A percentile compares a stretch with the other conserved stretches of the same genome.
These are phyloP conservation scores for Pouteria glomerata DNA, from an alignment of 148 eudicot species.

Conservation along the genomic window DNA sequence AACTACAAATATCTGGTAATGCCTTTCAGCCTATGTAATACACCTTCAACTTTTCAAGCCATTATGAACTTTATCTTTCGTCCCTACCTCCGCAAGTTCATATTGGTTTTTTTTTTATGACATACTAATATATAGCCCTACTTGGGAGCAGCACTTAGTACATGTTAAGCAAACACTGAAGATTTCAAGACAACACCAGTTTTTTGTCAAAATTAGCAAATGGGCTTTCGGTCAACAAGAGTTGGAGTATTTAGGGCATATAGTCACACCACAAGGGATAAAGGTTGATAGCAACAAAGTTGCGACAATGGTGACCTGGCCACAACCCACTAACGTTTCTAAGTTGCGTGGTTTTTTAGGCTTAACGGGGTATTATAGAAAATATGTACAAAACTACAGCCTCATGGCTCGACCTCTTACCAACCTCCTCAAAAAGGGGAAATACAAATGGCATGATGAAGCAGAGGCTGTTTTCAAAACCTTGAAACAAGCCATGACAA, in stretches of 20 bases:
- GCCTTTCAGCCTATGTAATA: background rate
- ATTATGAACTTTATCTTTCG: background rate
- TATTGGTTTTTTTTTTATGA: background rate
- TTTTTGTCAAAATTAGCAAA: background rate
- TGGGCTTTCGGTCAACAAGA: background rate
- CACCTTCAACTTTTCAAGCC: background rate
- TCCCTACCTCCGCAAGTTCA: background rate
- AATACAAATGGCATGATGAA: background rate
- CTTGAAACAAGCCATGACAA: background rate
- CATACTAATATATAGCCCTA: background rate
- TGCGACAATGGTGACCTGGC: background rate
- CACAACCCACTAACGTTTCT: background rate
- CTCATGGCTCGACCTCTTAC: background rate
- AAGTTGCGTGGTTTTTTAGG: background rate
- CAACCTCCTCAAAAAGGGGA: background rate
- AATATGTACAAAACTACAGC: background rate
- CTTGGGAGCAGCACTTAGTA: background rate
- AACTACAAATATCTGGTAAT: background rate
- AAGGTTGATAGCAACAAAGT: background rate
- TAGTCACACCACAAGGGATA: background rate
- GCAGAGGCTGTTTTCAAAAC: background rate
- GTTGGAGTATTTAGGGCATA: background rate
- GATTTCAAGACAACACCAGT: background rate
- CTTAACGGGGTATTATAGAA: too few species aligned
- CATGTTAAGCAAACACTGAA: background rate